Evolutionary conservation across 164 flowering plant species (phyloP).

Genomic region (Magnolia officinalis): DNA sequence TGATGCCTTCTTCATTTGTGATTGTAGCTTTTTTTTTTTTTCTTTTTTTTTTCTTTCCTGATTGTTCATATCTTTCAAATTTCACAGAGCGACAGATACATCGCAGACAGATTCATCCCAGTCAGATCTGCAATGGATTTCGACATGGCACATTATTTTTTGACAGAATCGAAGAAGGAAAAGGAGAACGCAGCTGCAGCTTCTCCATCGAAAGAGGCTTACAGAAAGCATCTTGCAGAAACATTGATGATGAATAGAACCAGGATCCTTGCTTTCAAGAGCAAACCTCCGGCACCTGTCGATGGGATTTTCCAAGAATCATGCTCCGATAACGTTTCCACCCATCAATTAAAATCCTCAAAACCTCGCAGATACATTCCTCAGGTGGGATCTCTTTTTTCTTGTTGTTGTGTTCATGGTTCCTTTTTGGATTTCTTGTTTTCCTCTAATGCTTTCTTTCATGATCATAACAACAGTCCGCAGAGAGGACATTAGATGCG

Average conservation of each 20-base stretch:
- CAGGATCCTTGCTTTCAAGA: slow-evolving; percentile 51
- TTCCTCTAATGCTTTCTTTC: neutral
- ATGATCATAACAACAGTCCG: slow-evolving; percentile 34
- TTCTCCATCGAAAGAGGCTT: slow-evolving; percentile 48
- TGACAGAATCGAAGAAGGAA: slow-evolving; percentile 34
- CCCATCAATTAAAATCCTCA: slow-evolving; percentile 20
- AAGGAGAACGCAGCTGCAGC: slow-evolving; percentile 36
- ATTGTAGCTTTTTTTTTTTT: neutral
- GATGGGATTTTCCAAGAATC: slow-evolving; percentile 25
- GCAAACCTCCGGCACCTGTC: slow-evolving; percentile 42
- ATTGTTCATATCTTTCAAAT: neutral
- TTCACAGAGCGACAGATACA: slow-evolving; percentile 31
- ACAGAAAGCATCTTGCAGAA: slow-evolving; percentile 43
- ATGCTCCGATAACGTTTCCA: slow-evolving; percentile 8
- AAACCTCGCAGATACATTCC: slow-evolving; percentile 50
- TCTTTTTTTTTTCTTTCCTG: neutral
- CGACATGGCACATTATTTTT: slow-evolving; percentile 44
- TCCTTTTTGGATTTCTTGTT: neutral
- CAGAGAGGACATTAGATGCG: slow-evolving; percentile 64
- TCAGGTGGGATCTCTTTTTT: slow-evolving; percentile 30
- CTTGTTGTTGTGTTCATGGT: neutral
- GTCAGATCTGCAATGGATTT: slow-evolving; percentile 56
- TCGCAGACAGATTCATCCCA: slow-evolving; percentile 40
- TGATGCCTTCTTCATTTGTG: neutral
- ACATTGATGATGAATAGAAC: slow-evolving; percentile 44